Percentiles rank a stretch among this genome's conserved stretches.
These are phyloP conservation scores for Arachis monticola DNA, from an alignment of 331 rosid species.

Conservation along the genomic window DNA sequence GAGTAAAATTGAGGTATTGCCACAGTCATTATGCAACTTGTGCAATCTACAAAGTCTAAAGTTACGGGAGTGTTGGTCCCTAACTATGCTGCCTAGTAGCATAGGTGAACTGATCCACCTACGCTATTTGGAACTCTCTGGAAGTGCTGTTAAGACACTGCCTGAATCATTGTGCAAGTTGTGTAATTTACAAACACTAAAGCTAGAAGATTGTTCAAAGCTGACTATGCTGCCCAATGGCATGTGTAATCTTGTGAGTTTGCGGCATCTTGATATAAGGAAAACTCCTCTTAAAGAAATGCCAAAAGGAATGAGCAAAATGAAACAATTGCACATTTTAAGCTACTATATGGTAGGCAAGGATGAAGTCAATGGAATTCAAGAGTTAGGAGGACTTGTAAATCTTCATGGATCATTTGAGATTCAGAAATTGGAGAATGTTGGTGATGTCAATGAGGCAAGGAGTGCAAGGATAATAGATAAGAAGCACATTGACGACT, in stretches of 20 bases:
- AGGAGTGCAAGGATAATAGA: not conserved
- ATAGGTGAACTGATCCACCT: not conserved
- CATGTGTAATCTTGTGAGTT: not conserved
- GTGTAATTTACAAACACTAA: not conserved
- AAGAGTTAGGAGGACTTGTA: not conserved
- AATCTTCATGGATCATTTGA: not conserved
- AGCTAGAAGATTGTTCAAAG: accelerated
- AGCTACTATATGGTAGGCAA: not conserved
- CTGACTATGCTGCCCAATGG: not conserved
- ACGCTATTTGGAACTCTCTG: not conserved
- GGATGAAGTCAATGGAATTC: not conserved
- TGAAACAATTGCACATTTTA: not conserved
- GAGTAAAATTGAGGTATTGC: not conserved
- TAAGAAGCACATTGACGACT: not conserved
- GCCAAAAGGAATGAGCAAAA: not conserved
- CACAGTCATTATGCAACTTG: not conserved
- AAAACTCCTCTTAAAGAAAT: not conserved
- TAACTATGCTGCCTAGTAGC: not conserved
- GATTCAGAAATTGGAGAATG: not conserved
- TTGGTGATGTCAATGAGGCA: not conserved
- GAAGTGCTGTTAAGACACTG: not conserved
- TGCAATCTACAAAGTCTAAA: not conserved
- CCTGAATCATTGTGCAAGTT: not conserved
- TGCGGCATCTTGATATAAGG: not conserved
- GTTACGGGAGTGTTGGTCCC: accelerated